Conservation (phyloP, 768 basidiomycete genomes). For the Cystofilobasidium macerans region DNA sequence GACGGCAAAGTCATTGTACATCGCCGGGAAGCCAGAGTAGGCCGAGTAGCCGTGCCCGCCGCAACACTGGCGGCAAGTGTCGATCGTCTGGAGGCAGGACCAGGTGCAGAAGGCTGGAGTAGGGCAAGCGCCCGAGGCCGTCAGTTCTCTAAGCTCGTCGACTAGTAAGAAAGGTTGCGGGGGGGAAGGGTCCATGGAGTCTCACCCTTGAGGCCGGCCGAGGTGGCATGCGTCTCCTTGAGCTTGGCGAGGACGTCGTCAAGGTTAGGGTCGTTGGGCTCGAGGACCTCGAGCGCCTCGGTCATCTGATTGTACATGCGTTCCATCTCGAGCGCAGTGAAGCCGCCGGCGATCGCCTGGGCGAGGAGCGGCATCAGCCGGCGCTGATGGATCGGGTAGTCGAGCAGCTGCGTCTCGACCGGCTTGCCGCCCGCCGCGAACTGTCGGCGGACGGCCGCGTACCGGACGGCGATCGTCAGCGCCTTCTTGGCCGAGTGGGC, state of each 20-base stretch:
- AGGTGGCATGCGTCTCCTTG: constrained; percentile 43
- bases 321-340: constrained; percentile 36
- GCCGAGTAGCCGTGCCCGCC: constrained; percentile 43
- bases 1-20: constrained; percentile 42
- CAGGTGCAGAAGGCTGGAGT: constrained; percentile 41
- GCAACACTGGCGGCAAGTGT: constrained; percentile 41
- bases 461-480: constrained; percentile 42
- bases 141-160: not conserved
- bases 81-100: constrained; percentile 42
- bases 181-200: not conserved
- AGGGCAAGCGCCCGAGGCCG: not conserved
- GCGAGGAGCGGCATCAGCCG: constrained; percentile 39
- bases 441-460: constrained; percentile 37
- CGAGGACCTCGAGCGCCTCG: constrained; percentile 36
- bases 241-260: constrained; percentile 40
- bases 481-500: constrained; percentile 42
- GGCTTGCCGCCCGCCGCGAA: constrained; percentile 10
- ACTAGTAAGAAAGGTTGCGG: not conserved
- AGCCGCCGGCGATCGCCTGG: constrained; percentile 39
- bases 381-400: constrained; percentile 42
- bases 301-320: constrained; percentile 28
- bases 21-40: constrained; percentile 34
- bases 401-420: constrained; percentile 42
- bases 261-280: constrained; percentile 38
- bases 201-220: constrained; percentile 40